Base-by-base conservation (phyloP, 1,284 basidiomycete species). In the Marasmius tenuissimus region DNA sequence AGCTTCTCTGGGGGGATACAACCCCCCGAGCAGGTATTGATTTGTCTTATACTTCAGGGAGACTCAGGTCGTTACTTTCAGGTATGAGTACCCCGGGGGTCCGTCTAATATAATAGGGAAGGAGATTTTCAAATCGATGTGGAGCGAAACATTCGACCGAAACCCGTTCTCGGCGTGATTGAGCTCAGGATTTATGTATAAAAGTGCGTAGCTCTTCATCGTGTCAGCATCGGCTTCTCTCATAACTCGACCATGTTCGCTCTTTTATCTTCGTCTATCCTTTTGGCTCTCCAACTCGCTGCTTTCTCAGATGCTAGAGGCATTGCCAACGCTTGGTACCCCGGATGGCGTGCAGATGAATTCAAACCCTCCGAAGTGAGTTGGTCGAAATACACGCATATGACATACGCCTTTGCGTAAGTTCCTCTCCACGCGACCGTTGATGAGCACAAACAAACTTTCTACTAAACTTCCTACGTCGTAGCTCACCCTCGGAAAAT, bases 321-420 rank as follows among this genome's bases (percentile, higher is more conserved):
- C 12, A 22, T 55, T 55, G 51, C 61, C 33, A 53, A 37, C 20
- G 58, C 42, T 18, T 63, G 55, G 53, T 63, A 48, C 34, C 48
- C 62, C 52, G 48, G 54, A 10, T 63, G 58, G 58, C 58, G 59
- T 20, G n/a, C 35, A n/a, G 42, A 53, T 14, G 7, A 38, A n/a
- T 22, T 20, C 27, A 14, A 14, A 59, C 14, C 49, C 14, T 60
- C 62, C 12, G 18, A 51, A 27, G 55, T 63, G 18, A 40, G 16
- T 12, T 63, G 62, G 62, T 27, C 22, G 3, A 63, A 57, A 39
- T 63, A 63, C 40, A 63, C 62, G 2, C 62, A 63, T 56, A 60
- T 63, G 58, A 51, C 45, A 1, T 63, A 60, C 53, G 59, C 62
- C 14, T 63, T 63, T n/a, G 62, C 59, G 58, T 60, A 50, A 12